Percentiles rank a stretch among this genome's conserved stretches.
Conservation (phyloP, 2,329 filamentous ascomycete species). For the Scortechinia acanthostroma region DNA sequence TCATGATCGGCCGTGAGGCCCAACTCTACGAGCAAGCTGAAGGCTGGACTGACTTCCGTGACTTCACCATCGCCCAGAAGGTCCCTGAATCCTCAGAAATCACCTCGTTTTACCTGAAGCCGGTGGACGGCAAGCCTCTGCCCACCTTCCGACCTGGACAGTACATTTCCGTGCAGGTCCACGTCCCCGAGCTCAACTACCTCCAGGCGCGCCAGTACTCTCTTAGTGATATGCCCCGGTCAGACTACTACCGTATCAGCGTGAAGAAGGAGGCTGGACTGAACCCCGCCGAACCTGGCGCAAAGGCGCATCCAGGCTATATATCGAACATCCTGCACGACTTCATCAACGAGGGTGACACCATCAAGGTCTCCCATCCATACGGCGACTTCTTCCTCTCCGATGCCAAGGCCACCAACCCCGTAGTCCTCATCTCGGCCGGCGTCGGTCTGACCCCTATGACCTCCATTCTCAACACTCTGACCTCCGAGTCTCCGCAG, state of each 20-base stretch:
- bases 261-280: conserved; percentile 43
- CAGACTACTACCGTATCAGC: conserved; percentile 42
- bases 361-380: conserved; percentile 60
- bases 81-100: conserved; percentile 43
- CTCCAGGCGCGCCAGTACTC: conserved; percentile 48
- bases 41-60: conserved; percentile 61
- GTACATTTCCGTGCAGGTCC: conserved; percentile 41
- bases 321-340: conserved; percentile 67
- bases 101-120: conserved; percentile 46
- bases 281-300: conserved; percentile 30
- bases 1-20: conserved; percentile 62
- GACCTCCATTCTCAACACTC: conserved; percentile 38
- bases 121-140: conserved; percentile 35
- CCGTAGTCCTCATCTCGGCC: conserved; percentile 53
- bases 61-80: conserved; percentile 24
- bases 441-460: conserved; percentile 54
- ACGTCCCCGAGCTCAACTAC: conserved; percentile 37
- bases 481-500: conserved; percentile 17
- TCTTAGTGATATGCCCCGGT: conserved; percentile 37
- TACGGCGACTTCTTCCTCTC: conserved; percentile 51
- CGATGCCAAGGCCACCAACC: conserved; percentile 25
- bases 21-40: conserved; percentile 50
- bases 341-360: conserved; percentile 49
- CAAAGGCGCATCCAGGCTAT: conserved; percentile 47
- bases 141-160: conserved; percentile 44